Conservation (phyloP, 306 rosid genomes). For the Prunus salicina region DNA sequence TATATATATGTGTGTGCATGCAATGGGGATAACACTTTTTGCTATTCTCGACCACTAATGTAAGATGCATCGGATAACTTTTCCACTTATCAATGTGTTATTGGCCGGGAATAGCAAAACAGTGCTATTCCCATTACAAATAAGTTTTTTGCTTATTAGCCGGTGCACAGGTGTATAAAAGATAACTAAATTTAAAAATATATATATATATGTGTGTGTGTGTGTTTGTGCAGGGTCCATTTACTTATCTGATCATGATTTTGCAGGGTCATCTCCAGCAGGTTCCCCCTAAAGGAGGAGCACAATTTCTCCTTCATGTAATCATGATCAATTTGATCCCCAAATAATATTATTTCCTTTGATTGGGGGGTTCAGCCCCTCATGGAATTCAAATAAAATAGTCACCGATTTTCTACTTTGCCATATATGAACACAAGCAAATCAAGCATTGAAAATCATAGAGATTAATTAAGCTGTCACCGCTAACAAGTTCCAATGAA, state of each 20-base stretch:
- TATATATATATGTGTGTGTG: not conserved
- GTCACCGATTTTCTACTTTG: not conserved
- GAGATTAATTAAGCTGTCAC: not conserved
- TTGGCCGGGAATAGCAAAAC: rapidly evolving
- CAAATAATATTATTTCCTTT: too few relatives aligned
- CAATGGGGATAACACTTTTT: too few relatives aligned
- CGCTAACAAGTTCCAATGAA: not conserved
- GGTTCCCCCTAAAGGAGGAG: not conserved
- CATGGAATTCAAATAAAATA: not conserved
- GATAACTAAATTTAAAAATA: not conserved
- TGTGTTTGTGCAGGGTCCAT: not conserved
- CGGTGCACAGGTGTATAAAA: conserved; percentile 38
- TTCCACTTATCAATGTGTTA: too few relatives aligned
- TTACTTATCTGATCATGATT: not conserved
- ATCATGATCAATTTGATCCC: too few relatives aligned
- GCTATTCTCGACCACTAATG: too few relatives aligned
- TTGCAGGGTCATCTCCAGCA: conserved; percentile 33
- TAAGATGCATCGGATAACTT: too few relatives aligned
- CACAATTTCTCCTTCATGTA: conserved; percentile 32
- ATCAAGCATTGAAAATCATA: not conserved
- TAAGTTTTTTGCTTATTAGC: conserved; percentile 5
- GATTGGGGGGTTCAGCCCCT: not conserved
- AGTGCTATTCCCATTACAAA: too few relatives aligned
- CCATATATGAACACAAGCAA: not conserved
- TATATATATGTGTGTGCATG: not conserved